Conservation (phyloP, 169 alveolate genomes). For the Theileria sp. region DNA sequence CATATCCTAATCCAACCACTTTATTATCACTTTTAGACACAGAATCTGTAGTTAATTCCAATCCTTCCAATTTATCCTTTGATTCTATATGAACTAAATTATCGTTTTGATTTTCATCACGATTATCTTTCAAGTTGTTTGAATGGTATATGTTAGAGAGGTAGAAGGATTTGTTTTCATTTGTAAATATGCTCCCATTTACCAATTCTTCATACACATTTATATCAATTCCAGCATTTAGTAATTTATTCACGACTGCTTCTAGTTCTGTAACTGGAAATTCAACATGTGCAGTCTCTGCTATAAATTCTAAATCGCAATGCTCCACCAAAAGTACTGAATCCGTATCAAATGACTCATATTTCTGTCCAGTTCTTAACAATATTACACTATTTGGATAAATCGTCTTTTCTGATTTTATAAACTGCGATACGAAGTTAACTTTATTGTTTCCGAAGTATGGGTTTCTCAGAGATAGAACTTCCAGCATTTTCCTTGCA, state of each 20-base stretch:
- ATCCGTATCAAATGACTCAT: conserved; percentile 74
- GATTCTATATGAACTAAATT: neutral
- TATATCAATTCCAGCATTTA: conserved; percentile 14
- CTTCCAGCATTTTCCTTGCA: conserved; percentile 31
- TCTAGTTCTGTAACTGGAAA: conserved; percentile 18
- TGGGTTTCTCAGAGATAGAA: neutral
- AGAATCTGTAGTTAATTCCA: conserved; percentile 1
- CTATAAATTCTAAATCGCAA: conserved; percentile 29
- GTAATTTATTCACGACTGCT: neutral
- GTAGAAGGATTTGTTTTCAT: conserved; percentile 3
- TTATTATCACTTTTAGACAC: neutral
- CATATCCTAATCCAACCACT: conserved; percentile 41
- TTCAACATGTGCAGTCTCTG: conserved; percentile 40
- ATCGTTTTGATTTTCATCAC: neutral
- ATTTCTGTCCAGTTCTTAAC: conserved; percentile 59
- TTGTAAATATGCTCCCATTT: conserved; percentile 10
- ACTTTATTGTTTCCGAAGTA: neutral
- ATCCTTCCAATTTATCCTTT: neutral
- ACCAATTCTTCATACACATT: conserved; percentile 36
- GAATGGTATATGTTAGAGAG: conserved; percentile 12
- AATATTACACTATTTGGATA: conserved; percentile 64
- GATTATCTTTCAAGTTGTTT: neutral
- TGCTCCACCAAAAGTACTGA: conserved; percentile 69
- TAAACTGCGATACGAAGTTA: conserved; percentile 36
- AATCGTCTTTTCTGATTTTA: conserved; percentile 60